Base-by-base conservation (phyloP, 1,284 basidiomycete genomes). In the Apiotrichum sp. region DNA sequence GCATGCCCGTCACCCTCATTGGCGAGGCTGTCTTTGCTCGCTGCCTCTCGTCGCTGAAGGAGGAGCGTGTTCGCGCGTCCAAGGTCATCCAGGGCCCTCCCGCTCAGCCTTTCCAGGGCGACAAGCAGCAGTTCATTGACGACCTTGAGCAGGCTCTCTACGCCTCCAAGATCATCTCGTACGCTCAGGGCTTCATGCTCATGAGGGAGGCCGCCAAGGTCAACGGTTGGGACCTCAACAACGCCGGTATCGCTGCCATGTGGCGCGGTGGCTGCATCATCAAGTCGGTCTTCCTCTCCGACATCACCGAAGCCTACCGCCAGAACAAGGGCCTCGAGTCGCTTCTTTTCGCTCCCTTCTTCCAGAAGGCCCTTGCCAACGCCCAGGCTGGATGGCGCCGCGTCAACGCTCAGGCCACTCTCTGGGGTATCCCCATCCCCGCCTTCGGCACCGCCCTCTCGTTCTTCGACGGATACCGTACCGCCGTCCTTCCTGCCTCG, bases 261-360 rank as follows among this genome's bases (percentile, higher is more conserved):
- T 99, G 96, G 96, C 91, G 95, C 72, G 96, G 96, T 66, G 96
- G 96, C 65, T 98, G 96, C 79, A 99, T 99, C 78, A 98, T 99
- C 84, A 92, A 93, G 67, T 69, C 69, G 16, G 93, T 97, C 72
- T 97, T 97, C 87, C 82, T 97, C 58, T 83, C 84, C 64, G 93
- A 97, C 76, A 96, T 97, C 78, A 89, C 93, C 63, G 76, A 84
- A 49, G 95, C 96, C 34, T 98, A 93, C 82, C 80, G 85, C 76
- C 93, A 95, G 83, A 87, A 88, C 73, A 73, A 80, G 46, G 73
- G 90, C 35, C 82, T 99, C 47, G 93, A 98, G 80, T 96, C 92
- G 63, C 81, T 98, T 62, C 83, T 99, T 62, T 93, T 96, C 72
- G 89, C 96, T 68, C 87, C 91, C 78, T 99, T 99, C 85, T 99